Conservation (phyloP, 176 grass and related monocot species). For the Oryza brachyantha region DNA sequence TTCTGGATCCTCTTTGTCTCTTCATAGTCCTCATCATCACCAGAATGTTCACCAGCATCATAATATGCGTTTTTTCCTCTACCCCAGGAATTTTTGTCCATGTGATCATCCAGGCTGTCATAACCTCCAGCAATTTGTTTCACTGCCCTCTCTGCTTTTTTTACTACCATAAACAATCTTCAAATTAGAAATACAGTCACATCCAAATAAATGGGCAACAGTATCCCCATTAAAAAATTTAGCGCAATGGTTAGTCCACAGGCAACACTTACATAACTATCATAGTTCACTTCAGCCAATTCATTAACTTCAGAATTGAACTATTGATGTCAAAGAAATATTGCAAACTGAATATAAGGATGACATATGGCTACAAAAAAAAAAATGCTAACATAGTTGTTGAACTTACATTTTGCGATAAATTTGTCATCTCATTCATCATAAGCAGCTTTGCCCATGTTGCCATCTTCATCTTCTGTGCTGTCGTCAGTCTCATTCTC, state of each 20-base stretch:
- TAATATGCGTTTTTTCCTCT: slow-evolving; percentile 61
- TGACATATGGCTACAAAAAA: slow-evolving; percentile 5
- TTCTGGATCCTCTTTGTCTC: slow-evolving; percentile 56
- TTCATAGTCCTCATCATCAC: slow-evolving; percentile 53
- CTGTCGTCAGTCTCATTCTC: slow-evolving; percentile 51
- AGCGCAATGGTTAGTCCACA: not conserved
- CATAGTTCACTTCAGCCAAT: not conserved
- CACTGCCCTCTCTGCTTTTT: slow-evolving; percentile 50
- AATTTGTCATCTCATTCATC: slow-evolving; percentile 44
- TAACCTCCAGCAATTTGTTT: slow-evolving; percentile 75
- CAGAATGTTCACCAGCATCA: slow-evolving; percentile 50
- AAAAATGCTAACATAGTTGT: not conserved
- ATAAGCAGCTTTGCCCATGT: slow-evolving; percentile 21
- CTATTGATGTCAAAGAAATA: not conserved
- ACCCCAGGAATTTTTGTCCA: slow-evolving; percentile 52
- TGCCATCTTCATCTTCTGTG: slow-evolving; percentile 37
- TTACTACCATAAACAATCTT: slow-evolving; percentile 50
- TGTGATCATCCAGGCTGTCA: slow-evolving; percentile 66
- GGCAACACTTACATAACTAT: not conserved
- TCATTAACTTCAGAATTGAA: not conserved
- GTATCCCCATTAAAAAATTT: not conserved
- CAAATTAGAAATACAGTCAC: slow-evolving; percentile 22
- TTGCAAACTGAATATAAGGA: not conserved
- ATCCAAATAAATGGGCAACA: not conserved
- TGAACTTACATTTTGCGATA: slow-evolving; percentile 77